Evolutionary conservation across 1,284 basidiomycete genomes (phyloP), one percentile per base, ranked within the genome.

Genomic region (Boletus albobrunnescens): DNA sequence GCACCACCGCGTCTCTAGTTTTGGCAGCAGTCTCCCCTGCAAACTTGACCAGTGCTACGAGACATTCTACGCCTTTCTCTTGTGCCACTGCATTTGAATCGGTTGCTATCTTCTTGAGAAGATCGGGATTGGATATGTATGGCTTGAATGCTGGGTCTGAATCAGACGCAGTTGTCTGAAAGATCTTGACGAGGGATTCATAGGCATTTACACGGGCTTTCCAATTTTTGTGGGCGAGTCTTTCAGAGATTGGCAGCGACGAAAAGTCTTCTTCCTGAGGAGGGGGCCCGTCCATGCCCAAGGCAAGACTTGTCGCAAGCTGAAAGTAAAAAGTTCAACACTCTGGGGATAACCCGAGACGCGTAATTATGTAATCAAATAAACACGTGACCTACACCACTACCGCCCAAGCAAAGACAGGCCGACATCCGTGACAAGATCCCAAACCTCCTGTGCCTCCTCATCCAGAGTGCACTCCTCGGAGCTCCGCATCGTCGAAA

Each of bases 51-150:
- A 97, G 81, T 13, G 87, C 75, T 55, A 89, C 78, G 33, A 95
- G 71, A 60, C 91, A 87, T 69, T 96, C 88, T 17, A 96, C 78
- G 28, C 90, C 96, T 67, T 96, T 97, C 74, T 99, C 96, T 69
- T 99, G 96, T 11, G 96, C 94, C 26, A 98, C 95, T 12, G 90
- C 96, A 69, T 99, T 99, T 1, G 92, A 76, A 64, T 99, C 96
- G 4, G 83, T 83, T 31, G 76, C 88, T 64, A 94, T 91, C 71
- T 86, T 94, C 75, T 88, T 91, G 56, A 96, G 80, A 33, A 84
- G 69, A 65, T 90, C 88, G 9, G 81, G 71, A 55, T 86, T 84
- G 67, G 78, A 82, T 56, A 89, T 67, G 69, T 91, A 98, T 20
- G 91, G 90, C 59, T 82, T 84, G 75, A 99, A 99, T 39, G 90